phyloP scores from a whole-genome alignment of 2,329 filamentous ascomycete genomes.

The Trichoderma citrinoviride region DNA sequence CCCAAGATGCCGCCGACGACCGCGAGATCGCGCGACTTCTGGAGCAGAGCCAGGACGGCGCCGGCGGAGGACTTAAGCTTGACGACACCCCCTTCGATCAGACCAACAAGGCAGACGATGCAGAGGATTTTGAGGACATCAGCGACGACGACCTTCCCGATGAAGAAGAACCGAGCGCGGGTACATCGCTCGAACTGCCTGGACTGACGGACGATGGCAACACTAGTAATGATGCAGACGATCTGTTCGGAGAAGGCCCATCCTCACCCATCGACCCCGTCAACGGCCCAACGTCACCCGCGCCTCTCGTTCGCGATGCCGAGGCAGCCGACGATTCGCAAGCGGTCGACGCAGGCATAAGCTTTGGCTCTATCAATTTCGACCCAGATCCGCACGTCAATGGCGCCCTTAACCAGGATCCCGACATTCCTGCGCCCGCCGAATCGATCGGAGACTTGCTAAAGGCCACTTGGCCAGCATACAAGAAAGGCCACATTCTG shows the following conservation, averaged over 20 bases:
- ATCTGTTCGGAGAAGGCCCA: conserved; percentile 65
- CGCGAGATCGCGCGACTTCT: conserved; percentile 46
- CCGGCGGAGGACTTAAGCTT: conserved; percentile 42
- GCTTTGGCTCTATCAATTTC: conserved; percentile 47
- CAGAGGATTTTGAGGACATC: conserved; percentile 86
- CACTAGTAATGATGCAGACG: conserved; percentile 60
- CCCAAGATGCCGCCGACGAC: conserved; percentile 50
- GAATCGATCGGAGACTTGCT: conserved; percentile 74
- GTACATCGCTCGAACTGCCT: conserved; percentile 48
- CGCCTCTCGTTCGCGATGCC: conserved; percentile 42
- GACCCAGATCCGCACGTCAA: conserved; percentile 45
- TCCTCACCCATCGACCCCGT: conserved; percentile 48
- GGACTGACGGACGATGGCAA: conserved; percentile 59
- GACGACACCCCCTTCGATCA: conserved; percentile 54
- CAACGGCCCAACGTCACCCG: conserved; percentile 45
- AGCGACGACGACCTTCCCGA: conserved; percentile 88
- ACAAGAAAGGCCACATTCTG: conserved; percentile 70
- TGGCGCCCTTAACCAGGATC: conserved; percentile 55
- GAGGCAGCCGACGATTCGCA: conserved; percentile 38
- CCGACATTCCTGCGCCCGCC: conserved; percentile 64
- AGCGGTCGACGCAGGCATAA: conserved; percentile 33
- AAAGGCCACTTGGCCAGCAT: conserved; percentile 76
- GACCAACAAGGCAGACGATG: conserved; percentile 84
- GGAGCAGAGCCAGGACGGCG: conserved; percentile 41
- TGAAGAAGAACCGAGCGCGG: conserved; percentile 60